phyloP scores from a whole-genome alignment of 208 protist genomes.

The Trypanosomatidae sp. region DNA sequence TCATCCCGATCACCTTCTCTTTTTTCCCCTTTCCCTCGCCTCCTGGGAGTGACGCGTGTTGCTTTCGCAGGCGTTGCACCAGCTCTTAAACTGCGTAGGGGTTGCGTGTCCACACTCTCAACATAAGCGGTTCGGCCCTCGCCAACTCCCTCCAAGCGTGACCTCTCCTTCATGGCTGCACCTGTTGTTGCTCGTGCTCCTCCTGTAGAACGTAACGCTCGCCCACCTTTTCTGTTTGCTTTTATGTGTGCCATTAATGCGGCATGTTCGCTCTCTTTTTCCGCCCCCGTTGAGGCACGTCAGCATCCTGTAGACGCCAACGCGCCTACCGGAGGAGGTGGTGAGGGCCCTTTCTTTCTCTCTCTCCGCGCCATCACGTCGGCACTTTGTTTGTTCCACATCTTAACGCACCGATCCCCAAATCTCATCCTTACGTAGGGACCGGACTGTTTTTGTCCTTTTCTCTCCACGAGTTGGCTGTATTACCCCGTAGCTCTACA shows the following conservation, averaged over 20 bases:
- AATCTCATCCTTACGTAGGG: too few relatives aligned
- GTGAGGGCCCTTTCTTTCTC: background rate
- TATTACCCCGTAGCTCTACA: background rate
- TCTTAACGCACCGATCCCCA: too few relatives aligned
- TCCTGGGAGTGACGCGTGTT: background rate
- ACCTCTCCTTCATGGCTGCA: too few relatives aligned
- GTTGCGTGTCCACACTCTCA: background rate
- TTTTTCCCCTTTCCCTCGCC: background rate
- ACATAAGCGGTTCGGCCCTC: background rate
- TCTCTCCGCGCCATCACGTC: background rate
- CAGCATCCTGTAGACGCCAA: too few relatives aligned
- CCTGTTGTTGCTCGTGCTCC: background rate
- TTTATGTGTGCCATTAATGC: background rate
- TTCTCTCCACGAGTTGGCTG: background rate
- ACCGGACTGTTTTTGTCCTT: too few relatives aligned
- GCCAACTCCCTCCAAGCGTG: background rate
- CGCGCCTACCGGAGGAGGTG: too few relatives aligned
- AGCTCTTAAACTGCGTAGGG: background rate
- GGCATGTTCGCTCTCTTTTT: background rate
- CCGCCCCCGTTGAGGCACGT: too few relatives aligned
- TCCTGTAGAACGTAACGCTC: background rate
- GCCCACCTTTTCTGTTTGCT: background rate
- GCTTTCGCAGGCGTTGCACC: background rate
- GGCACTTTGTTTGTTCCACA: background rate
- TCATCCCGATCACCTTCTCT: too few relatives aligned